Evolutionary conservation across 768 basidiomycete genomes (phyloP), one percentile per base, ranked within the genome.

Genomic region (Termitomyces bulborhizus): DNA sequence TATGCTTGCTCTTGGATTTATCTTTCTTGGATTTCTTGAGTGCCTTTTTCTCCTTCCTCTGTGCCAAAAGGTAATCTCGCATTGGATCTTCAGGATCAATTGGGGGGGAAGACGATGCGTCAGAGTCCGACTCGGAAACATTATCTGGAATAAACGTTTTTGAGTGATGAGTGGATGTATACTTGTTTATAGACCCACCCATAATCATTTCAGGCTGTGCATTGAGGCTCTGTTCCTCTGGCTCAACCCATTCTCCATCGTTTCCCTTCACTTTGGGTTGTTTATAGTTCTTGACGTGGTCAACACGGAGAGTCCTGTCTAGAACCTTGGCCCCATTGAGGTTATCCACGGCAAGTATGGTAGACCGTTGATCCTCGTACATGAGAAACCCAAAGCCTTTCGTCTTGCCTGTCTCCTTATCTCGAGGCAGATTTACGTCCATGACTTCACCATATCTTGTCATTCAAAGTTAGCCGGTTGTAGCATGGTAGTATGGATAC

Each of bases 361-460:
- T 99, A 57, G 93, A 96, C 46, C 93, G 83, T 72, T 99, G 97
- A 70, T 99, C 94, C 71, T 96, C 93, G 70, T 98, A 99, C 97
- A 98, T 98, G 59, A 98, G 76, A 75, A 98, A 99, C 8, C 83
- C 95, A 68, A 98, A 99, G 2, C 97, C 97, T 65, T 75, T 85
- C 0, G 87, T 77, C 66, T 96, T 95, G 26, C 93, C 93, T 0
- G 96, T 96, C 53, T 87, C 79, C 66, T 94, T 95, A 74, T 97
- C 93, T 47, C 95, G 81, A 29, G 97, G 95, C 71, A 99, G 79
- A 67, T 98, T 94, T 56, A 98, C 75, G 65, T 99, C 93, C 76
- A 93, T 86, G 34, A 98, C 81, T 65, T 98, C 96, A n/a, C 96
- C 96, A 72, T 90, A 98, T 71, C 95, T 98, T 37, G 13, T 9